phyloP scores from a whole-genome alignment of 164 flowering plant species.

The Vitis riparia region DNA sequence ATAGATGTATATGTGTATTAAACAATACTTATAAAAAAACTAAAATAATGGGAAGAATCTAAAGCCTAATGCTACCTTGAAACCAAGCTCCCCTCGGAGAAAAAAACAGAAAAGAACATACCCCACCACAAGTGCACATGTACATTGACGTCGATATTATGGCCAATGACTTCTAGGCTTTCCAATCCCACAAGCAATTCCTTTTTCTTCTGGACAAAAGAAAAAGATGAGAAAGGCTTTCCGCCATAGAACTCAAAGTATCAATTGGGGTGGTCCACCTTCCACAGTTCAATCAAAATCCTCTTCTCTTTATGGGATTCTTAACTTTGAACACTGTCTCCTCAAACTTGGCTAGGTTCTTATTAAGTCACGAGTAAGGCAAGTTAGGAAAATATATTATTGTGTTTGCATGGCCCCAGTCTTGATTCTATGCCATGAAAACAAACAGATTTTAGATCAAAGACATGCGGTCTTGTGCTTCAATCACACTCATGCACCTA shows the following conservation, averaged over 20 bases:
- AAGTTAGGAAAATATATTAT: neutral
- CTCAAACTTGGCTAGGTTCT: neutral
- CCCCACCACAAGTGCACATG: no score
- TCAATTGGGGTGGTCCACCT: neutral
- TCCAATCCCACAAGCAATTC: constrained; percentile 1
- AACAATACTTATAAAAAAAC: neutral
- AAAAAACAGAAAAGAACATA: no score
- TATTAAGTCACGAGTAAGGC: neutral
- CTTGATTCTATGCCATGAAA: neutral
- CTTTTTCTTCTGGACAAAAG: neutral
- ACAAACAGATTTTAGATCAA: neutral
- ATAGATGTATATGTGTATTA: neutral
- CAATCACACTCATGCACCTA: neutral
- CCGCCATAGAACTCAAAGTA: neutral
- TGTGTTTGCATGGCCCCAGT: neutral
- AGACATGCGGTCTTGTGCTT: constrained; percentile 1
- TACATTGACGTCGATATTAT: no score
- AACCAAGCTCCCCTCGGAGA: no score
- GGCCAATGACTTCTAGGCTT: neutral
- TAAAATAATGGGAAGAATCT: no score
- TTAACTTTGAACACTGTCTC: neutral
- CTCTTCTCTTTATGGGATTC: neutral
- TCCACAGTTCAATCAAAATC: neutral
- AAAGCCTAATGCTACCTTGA: no score
- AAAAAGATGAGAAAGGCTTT: neutral